Base-by-base conservation (phyloP, 148 eudicot genomes). In the Agrostemma githago region DNA sequence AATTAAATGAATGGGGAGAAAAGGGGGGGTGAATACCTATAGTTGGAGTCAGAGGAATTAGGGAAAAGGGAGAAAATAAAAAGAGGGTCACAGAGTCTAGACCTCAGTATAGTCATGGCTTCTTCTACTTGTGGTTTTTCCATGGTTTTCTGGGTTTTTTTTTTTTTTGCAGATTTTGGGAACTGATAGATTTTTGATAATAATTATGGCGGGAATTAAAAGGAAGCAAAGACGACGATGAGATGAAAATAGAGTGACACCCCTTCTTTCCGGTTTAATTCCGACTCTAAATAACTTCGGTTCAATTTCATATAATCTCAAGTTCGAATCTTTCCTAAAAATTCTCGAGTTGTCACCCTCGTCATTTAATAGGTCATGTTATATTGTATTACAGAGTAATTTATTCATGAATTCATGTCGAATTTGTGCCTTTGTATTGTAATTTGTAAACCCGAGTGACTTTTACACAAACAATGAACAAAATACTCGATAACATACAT, bases 31-130 rank as follows among this genome's bases (percentile, higher is more conserved):
- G 41, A 43, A 15, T 34, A 70, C 72, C 72, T 26, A 5, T 21
- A 70, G 41, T 70, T 70, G 41, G 10, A 4, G 12, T 70, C 75
- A 11, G 65, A 5, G 60, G 58, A 73, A 14, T 15, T n/a, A 12
- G 76, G 63, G 42, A 73, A 51, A 58, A 44, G 76, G 16, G 69
- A 73, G 68, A 73, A 62, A 26, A 44, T 44, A 42, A 64, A 62
- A 44, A 62, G 76, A 6, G 76, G 76, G 58, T 73, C 76, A 62
- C 76, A 62, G 16, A 73, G 20, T 62, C 76, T 62, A 10, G 60
- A 43, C 12, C 59, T 62, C 0, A 73, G 60, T 5, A 73, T 0
- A 12, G 58, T 44, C 14, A 73, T 6, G 5, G 69, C 76, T 44
- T 73, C 43, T 19, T 65, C n/a, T 41, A 15, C 77, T 4, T 5